Conservation (phyloP, 1,284 basidiomycete genomes). For the Cryptococcus jaspeensis region DNA sequence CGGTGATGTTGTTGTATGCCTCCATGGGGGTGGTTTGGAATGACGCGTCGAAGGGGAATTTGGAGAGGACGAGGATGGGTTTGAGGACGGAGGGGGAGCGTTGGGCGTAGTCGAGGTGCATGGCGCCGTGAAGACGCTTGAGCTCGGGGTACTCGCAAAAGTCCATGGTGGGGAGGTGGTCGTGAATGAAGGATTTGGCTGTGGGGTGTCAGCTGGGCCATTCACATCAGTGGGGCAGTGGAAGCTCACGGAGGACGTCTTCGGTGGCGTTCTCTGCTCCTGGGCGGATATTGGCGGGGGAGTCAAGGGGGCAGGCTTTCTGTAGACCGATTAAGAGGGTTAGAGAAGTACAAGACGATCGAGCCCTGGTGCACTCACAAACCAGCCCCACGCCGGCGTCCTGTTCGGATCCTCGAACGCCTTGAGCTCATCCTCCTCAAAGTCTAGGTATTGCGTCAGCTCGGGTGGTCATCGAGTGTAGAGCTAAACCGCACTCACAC, state of each 20-base stretch:
- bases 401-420: slow-evolving; percentile 47
- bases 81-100: slow-evolving; percentile 47
- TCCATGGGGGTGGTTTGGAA: slow-evolving; percentile 48
- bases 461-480: not conserved
- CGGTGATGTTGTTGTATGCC: slow-evolving; percentile 45
- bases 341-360: not conserved
- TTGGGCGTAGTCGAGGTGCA: slow-evolving; percentile 44
- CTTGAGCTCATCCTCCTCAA: slow-evolving; percentile 47
- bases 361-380: slow-evolving; percentile 30
- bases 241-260: slow-evolving; percentile 34
- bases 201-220: slow-evolving; percentile 1
- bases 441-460: slow-evolving; percentile 35
- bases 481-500: slow-evolving; percentile 37
- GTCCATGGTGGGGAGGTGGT: slow-evolving; percentile 55
- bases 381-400: slow-evolving; percentile 49
- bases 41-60: slow-evolving; percentile 48
- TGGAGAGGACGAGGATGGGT: slow-evolving; percentile 49
- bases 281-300: slow-evolving; percentile 44
- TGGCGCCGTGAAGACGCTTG: slow-evolving; percentile 50
- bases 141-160: slow-evolving; percentile 55
- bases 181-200: slow-evolving; percentile 51
- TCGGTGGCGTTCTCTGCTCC: slow-evolving; percentile 42
- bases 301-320: slow-evolving; percentile 49
- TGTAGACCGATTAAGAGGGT: slow-evolving; percentile 10
- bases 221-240: not conserved